Evolutionary conservation across 495 filamentous ascomycete species (phyloP).

Genomic region (Annulohypoxylon maeteangense): DNA sequence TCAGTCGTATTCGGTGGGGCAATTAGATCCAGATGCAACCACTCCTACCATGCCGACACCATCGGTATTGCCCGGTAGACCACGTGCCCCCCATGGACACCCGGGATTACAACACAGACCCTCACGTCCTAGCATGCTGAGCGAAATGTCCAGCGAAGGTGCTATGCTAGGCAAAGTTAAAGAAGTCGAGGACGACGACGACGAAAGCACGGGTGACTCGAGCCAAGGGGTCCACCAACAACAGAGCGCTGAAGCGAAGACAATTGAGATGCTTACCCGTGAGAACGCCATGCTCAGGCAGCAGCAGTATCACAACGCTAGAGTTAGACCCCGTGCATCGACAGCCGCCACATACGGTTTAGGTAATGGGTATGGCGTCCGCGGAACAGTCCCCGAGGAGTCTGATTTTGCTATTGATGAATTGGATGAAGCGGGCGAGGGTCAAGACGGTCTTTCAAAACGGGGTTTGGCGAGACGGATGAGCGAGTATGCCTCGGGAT

Average conservation of each 20-base stretch:
- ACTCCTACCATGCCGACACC: constrained; percentile 56
- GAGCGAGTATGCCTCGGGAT: constrained; percentile 71
- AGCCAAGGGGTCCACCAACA: constrained; percentile 58
- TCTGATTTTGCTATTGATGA: constrained; percentile 77
- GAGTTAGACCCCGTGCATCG: constrained; percentile 71
- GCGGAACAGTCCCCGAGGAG: constrained; percentile 74
- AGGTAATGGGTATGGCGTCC: constrained; percentile 68
- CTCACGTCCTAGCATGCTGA: constrained; percentile 86
- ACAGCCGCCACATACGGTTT: constrained; percentile 63
- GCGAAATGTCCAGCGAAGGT: constrained; percentile 78
- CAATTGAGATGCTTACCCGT: constrained; percentile 75
- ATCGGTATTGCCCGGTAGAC: constrained; percentile 60
- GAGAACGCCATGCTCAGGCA: constrained; percentile 80
- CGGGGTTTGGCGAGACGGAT: constrained; percentile 64
- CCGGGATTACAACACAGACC: constrained; percentile 81
- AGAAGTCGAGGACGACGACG: constrained; percentile 85
- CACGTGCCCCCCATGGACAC: constrained; percentile 63
- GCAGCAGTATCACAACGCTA: constrained; percentile 67
- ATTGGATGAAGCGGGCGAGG: constrained; percentile 69
- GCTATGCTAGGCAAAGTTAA: constrained; percentile 78
- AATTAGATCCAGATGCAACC: constrained; percentile 78
- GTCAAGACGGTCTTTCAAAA: constrained; percentile 63
- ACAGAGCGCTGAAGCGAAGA: constrained; percentile 69
- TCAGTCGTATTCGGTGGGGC: constrained; percentile 96
- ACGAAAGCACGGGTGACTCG: constrained; percentile 73